phyloP scores from a whole-genome alignment of 1,284 basidiomycete genomes.

The Sporisorium graminicola region DNA sequence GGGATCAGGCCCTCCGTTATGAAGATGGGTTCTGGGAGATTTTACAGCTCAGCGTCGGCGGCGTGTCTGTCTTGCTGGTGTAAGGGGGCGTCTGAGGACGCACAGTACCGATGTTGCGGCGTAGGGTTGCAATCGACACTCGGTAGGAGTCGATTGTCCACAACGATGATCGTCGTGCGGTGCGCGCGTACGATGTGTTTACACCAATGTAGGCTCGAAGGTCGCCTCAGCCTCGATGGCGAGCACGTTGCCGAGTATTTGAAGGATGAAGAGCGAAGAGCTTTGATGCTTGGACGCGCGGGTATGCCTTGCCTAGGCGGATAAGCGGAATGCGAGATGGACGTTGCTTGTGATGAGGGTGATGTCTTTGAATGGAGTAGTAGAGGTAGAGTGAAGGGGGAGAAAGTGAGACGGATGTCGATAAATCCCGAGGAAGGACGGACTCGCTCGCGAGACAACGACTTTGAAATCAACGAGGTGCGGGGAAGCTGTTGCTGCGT shows the following conservation, averaged over 20 bases:
- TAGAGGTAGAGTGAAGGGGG: not conserved
- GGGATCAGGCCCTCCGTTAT: not conserved
- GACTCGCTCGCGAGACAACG: not conserved
- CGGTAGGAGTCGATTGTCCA: not conserved
- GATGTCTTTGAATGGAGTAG: not conserved
- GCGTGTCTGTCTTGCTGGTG: not conserved
- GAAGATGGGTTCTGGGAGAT: not conserved
- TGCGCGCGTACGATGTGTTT: not conserved
- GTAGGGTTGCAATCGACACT: not conserved
- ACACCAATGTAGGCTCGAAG: not conserved
- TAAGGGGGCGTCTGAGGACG: conserved; percentile 5
- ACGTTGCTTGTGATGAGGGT: not conserved
- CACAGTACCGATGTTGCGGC: not conserved
- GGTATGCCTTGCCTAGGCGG: not conserved
- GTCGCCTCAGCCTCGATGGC: not conserved
- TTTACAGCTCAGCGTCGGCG: conserved; percentile 4
- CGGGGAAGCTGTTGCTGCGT: conserved; percentile 32
- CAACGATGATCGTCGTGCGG: too few relatives aligned
- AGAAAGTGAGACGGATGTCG: not conserved
- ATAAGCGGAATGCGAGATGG: not conserved
- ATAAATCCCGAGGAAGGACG: too few relatives aligned
- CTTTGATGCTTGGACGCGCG: not conserved
- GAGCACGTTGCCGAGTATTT: not conserved
- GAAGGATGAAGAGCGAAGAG: not conserved
- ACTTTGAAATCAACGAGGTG: conserved; percentile 8